Base-by-base conservation (phyloP, 768 basidiomycete genomes). In the Rhizopogon vesiculosus region DNA sequence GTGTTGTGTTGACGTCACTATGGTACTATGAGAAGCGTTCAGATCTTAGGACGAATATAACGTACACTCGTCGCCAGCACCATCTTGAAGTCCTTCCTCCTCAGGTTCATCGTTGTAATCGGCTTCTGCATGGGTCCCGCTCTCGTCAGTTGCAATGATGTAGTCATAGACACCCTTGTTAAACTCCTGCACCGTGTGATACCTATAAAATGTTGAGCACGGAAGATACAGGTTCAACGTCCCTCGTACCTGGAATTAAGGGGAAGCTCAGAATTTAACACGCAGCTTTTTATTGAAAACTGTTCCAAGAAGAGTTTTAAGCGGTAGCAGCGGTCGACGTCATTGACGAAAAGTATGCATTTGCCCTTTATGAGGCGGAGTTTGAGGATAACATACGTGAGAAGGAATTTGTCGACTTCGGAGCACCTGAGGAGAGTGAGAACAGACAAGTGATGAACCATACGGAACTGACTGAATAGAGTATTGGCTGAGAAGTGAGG, bases 91-190 rank as follows among this genome's bases (percentile, higher is more conserved):
- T 10, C 6, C 66, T 42, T 56, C 62, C n/a, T 65, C 76, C 13
- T 72, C 71, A 18, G 71, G 64, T 52, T 82, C 82, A 10, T 72
- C 71, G 9, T 76, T 78, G n/a, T 69, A 68, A 54, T 85, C 83
- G 15, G 73, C 74, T 54, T 81, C 81, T 1, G 75, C 73, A 3
- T 74, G 76, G 3, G 77, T 75, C 1, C 84, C 82, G 55, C 84
- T 85, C 72, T 98, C 97, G 66, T 98, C 96, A 9, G 95, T 96
- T 1, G 97, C 97, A 53, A 99, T 97, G 59, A 98, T 93, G 69
- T 98, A 98, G 68, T 99, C 94, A 63, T 98, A 98, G 7, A 97
- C 92, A 2, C 97, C 97, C 62, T 92, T 91, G 71, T 99, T 99
- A 66, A 99, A 99, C 70, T 98, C 97, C 63, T 99, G 95, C 1